phyloP scores from a whole-genome alignment of 2,329 filamentous ascomycete genomes.

The Stachybotrys chartarum region DNA sequence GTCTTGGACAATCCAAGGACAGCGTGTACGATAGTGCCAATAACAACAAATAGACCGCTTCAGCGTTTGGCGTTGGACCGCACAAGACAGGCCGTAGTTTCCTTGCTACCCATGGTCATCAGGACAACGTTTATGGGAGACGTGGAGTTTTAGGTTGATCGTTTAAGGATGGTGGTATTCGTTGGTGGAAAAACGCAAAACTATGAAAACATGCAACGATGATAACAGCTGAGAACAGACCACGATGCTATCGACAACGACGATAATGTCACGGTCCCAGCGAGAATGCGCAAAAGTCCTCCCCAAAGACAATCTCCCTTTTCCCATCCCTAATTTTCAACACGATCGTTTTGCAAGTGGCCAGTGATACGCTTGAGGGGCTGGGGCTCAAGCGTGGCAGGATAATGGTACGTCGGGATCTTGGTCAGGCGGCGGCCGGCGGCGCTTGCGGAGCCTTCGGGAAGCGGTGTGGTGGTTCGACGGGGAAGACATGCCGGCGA shows the following conservation, averaged over 20 bases:
- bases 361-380: background rate
- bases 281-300: background rate
- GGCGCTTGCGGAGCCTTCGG: slow-evolving; percentile 19
- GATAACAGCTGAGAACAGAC: background rate
- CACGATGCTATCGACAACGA: background rate
- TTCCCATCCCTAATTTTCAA: background rate
- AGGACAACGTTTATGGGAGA: too few species aligned
- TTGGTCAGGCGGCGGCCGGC: background rate
- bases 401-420: background rate
- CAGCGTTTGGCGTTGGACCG: too few species aligned
- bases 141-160: too few species aligned
- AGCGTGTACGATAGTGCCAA: too few species aligned
- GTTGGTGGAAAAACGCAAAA: background rate
- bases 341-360: background rate
- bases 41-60: too few species aligned
- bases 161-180: background rate
- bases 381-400: background rate
- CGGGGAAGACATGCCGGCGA: slow-evolving; percentile 14
- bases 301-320: background rate
- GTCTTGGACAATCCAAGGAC: too few species aligned
- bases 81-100: too few species aligned
- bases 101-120: too few species aligned
- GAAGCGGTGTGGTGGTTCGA: slow-evolving; percentile 9
- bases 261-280: background rate
- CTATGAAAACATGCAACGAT: background rate